phyloP scores from a whole-genome alignment of 305 asterid species.

The Striga hermonthica region DNA sequence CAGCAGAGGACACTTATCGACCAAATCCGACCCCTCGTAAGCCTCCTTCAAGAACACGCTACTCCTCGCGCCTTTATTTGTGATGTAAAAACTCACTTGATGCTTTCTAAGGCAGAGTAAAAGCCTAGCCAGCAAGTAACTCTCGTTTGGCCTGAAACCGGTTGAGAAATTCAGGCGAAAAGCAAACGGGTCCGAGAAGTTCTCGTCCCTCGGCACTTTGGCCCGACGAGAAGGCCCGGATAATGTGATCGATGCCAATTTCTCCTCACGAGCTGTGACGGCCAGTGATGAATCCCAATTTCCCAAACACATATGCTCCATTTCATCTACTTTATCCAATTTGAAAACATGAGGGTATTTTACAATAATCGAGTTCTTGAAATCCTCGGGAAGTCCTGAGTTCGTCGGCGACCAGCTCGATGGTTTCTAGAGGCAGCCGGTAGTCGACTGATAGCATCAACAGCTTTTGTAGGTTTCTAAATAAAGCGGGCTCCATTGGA shows the following conservation, averaged over 20 bases:
- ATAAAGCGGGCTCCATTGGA: constrained; percentile 74
- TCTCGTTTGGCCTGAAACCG: constrained; percentile 84
- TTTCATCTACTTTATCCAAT: constrained; percentile 50
- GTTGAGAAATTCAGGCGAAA: constrained; percentile 66
- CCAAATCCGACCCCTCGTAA: constrained; percentile 64
- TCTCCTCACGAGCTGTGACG: constrained; percentile 78
- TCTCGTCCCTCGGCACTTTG: constrained; percentile 70
- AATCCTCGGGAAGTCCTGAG: constrained; percentile 79
- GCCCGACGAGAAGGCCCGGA: constrained; percentile 22
- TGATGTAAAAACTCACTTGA: constrained; percentile 80
- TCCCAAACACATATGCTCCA: constrained; percentile 66
- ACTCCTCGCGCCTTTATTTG: constrained; percentile 77
- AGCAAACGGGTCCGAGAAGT: constrained; percentile 65
- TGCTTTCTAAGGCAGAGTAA: constrained; percentile 81
- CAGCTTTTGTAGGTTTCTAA: constrained; percentile 71
- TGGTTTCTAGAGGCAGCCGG: constrained; percentile 58
- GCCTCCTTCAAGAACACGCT: constrained; percentile 82
- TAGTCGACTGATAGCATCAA: constrained; percentile 90
- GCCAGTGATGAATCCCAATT: constrained; percentile 92
- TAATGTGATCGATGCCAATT: constrained; percentile 27
- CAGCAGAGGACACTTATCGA: constrained; percentile 61
- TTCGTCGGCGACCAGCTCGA: constrained; percentile 53
- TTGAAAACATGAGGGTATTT: constrained; percentile 71
- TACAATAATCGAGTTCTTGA: constrained; percentile 53
- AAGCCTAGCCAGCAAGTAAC: constrained; percentile 77